A percentile compares a stretch with the other conserved stretches of the same genome.
phyloP scores from a whole-genome alignment of 2,329 filamentous ascomycete genomes.

The Calonectria naviculata region DNA sequence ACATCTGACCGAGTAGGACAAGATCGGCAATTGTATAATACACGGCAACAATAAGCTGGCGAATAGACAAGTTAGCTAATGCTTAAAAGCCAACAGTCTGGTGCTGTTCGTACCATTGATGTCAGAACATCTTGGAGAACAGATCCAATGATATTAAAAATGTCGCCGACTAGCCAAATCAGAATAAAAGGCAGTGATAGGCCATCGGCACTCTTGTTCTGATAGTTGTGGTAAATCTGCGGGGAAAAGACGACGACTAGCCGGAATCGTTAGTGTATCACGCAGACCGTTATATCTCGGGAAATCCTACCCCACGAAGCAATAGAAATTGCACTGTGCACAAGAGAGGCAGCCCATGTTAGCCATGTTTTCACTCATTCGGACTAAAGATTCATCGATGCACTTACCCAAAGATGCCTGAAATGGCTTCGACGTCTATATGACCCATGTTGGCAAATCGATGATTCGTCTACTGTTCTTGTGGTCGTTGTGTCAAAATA shows the following conservation, averaged over 20 bases:
- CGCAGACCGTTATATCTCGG: background rate
- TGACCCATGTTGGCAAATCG: constrained; percentile 62
- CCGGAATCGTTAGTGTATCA: constrained; percentile 23
- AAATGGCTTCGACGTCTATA: constrained; percentile 90
- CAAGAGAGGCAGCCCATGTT: background rate
- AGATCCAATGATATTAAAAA: constrained; percentile 94
- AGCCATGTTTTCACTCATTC: constrained; percentile 6
- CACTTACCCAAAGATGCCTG: constrained; percentile 86
- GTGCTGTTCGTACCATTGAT: constrained; percentile 75
- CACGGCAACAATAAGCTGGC: constrained; percentile 84
- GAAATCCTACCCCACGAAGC: constrained; percentile 78
- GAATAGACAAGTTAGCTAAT: constrained; percentile 14
- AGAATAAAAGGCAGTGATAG: constrained; percentile 92
- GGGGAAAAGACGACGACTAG: constrained; percentile 93
- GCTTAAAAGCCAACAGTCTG: background rate
- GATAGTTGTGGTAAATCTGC: constrained; percentile 96
- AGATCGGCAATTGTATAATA: constrained; percentile 95
- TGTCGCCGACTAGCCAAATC: constrained; percentile 92
- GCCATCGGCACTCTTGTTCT: constrained; percentile 84
- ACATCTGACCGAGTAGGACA: constrained; percentile 88
- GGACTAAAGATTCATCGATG: background rate
- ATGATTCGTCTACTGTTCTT: background rate
- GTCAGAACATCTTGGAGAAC: constrained; percentile 91
- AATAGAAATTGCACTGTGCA: constrained; percentile 86
- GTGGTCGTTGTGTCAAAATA: too few relatives aligned